A percentile compares a stretch with the other conserved stretches of the same genome.
Conservation (phyloP, 306 rosid genomes). For the Inga leiocalycina region DNA sequence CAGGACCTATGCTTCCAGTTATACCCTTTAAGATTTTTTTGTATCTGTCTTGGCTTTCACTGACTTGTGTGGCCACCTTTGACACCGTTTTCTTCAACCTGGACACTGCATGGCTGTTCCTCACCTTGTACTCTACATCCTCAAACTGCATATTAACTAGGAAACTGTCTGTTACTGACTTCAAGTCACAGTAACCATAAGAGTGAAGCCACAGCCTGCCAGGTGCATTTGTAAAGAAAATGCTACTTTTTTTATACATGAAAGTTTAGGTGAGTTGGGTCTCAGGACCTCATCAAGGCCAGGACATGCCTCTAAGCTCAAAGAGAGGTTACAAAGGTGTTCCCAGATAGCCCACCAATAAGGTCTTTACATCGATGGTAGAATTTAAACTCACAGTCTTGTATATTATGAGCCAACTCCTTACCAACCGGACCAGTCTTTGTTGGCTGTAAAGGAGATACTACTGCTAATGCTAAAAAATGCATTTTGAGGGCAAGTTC, state of each 20-base stretch:
- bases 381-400: no score
- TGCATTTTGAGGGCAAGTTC: background rate
- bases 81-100: constrained; percentile 59
- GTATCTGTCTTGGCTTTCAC: constrained; percentile 54
- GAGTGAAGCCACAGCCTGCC: background rate
- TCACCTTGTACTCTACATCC: constrained; percentile 82
- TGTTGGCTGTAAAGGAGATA: no score
- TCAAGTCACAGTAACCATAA: background rate
- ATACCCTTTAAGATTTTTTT: constrained; percentile 81
- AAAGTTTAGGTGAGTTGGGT: no score
- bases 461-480: background rate
- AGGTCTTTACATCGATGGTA: no score
- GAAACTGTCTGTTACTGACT: constrained; percentile 5
- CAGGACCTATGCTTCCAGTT: constrained; percentile 92
- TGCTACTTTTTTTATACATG: no score
- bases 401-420: no score
- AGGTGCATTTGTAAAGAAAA: background rate
- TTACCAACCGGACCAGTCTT: no score
- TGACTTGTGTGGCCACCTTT: constrained; percentile 52
- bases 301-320: no score
- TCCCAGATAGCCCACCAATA: no score
- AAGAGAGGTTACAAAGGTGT: no score
- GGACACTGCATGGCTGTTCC: constrained; percentile 44
- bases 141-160: constrained; percentile 68
- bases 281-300: fast-evolving